Conservation (phyloP, 1,139 yeast species). For the Hemisphaericaspora xylanilytica region DNA sequence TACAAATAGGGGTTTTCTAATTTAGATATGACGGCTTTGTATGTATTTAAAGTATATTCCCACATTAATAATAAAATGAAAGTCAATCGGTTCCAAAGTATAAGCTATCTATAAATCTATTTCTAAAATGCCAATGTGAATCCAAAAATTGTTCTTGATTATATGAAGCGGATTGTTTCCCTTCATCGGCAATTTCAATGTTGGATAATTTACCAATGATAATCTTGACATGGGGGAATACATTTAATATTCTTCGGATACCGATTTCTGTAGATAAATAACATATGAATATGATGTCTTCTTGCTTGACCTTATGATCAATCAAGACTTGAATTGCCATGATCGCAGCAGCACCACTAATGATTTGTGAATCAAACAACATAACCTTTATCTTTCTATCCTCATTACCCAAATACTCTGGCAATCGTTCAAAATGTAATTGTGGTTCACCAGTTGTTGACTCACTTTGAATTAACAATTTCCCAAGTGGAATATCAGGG, state of each 20-base stretch:
- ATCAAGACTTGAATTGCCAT: constrained; percentile 89
- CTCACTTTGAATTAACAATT: constrained; percentile 83
- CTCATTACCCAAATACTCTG: constrained; percentile 17
- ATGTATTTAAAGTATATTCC: not conserved
- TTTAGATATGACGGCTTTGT: not conserved
- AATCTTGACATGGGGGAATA: constrained; percentile 66
- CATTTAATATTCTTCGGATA: constrained; percentile 67
- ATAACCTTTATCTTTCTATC: constrained; percentile 44
- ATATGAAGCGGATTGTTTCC: constrained; percentile 18
- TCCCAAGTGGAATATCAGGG: constrained; percentile 78
- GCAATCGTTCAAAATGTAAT: constrained; percentile 70
- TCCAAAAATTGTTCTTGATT: constrained; percentile 41
- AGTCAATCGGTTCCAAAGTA: constrained; percentile 69
- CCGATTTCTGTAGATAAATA: constrained; percentile 83
- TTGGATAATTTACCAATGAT: constrained; percentile 68
- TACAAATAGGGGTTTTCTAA: too few species aligned
- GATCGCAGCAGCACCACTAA: constrained; percentile 90
- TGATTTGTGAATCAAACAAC: constrained; percentile 81
- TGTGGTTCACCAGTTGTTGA: constrained; percentile 91
- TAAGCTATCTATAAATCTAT: constrained; percentile 69
- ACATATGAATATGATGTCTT: constrained; percentile 65
- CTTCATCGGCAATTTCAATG: constrained; percentile 20
- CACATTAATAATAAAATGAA: not conserved
- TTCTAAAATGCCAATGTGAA: constrained; percentile 60
- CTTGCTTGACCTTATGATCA: constrained; percentile 71